phyloP scores from a whole-genome alignment of 1,139 yeast species.

The Magnusiomyces fungicola region DNA sequence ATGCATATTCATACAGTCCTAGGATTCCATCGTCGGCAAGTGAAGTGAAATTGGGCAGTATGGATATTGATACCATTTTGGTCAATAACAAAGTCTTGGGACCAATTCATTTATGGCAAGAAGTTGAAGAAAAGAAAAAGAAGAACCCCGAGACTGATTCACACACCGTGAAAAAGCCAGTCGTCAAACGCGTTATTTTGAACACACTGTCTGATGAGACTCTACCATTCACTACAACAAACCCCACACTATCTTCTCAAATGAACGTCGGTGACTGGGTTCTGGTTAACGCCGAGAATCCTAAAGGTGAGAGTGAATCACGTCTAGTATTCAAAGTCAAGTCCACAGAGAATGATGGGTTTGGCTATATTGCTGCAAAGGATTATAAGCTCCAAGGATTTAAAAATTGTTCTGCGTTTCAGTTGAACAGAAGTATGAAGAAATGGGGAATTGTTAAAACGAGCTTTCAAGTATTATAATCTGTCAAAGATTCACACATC shows the following conservation, averaged over 20 bases:
- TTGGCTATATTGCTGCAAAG: slow-evolving; percentile 16
- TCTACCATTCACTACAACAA: not conserved
- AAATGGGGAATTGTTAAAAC: slow-evolving; percentile 15
- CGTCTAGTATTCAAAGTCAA: slow-evolving; percentile 13
- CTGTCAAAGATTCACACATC: too few relatives aligned
- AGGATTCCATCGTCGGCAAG: slow-evolving; percentile 42
- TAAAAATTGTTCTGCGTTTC: slow-evolving; percentile 14
- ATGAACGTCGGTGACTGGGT: slow-evolving; percentile 10
- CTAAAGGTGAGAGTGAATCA: slow-evolving; percentile 6
- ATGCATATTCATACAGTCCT: slow-evolving; percentile 48
- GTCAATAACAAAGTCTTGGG: slow-evolving; percentile 53
- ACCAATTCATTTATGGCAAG: slow-evolving; percentile 44
- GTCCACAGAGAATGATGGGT: not conserved
- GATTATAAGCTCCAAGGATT: slow-evolving; percentile 14
- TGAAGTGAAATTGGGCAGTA: slow-evolving; percentile 41
- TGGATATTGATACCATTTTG: slow-evolving; percentile 37
- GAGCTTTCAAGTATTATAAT: too few relatives aligned
- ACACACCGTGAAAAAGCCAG: not conserved
- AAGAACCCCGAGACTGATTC: slow-evolving; percentile 7
- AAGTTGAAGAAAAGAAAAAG: slow-evolving; percentile 20
- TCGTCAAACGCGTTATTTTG: slow-evolving; percentile 11
- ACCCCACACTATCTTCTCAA: not conserved
- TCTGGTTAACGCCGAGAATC: not conserved
- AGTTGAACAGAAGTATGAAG: slow-evolving; percentile 11
- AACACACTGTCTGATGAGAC: slow-evolving; percentile 10